Evolutionary conservation across 148 eudicot species (phyloP), one percentile per base, ranked within the genome.

Genomic region (Salicornia ramosissima): DNA sequence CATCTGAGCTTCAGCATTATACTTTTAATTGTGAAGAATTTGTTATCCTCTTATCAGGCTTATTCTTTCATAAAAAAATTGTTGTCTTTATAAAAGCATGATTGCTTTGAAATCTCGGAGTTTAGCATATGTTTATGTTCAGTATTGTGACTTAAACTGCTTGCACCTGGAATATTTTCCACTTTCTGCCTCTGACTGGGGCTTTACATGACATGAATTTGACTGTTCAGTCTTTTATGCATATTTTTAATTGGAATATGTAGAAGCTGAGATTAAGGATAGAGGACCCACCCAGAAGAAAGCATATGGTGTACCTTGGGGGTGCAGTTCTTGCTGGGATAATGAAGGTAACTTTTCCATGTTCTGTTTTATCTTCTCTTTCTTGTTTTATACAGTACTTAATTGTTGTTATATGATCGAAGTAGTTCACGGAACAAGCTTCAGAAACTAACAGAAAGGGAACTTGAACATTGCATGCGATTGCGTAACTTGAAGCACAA

Each of bases 301-400:
- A 94, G 81, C 98, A 94, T 78, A 90, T 90, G 98, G 98, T 94
- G 76, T 94, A 94, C 77, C 97, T 94, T 69, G 98, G 98, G 53
- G 98, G 98, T 68, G 97, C 98, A 40, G 98, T 94, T 81, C 98
- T 90, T 26, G 98, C 98, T 18, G 98, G 98, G 71, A 94, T 94
- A 74, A 94, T 94, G 98, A 94, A 90, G 97, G 98, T 94, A 36
- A 28, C 5, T 8, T 33, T 42, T 49, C 50, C 68, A 26, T 46
- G 24, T 46, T 71, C 51, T 43, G 12, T 46, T 40, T 30, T 42
- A 8, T 3, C 33, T 54, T 46, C 39, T 42, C 9, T 43, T 21
- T 67, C 10, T 0, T 39, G 31, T 62, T 31, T 14, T 22, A 21
- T 19, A 8, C n/a, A n/a, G n/a, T n/a, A n/a, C n/a, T 33, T 18